Conservation (phyloP, 345 rosid species). For the Eucalyptus brandiana region DNA sequence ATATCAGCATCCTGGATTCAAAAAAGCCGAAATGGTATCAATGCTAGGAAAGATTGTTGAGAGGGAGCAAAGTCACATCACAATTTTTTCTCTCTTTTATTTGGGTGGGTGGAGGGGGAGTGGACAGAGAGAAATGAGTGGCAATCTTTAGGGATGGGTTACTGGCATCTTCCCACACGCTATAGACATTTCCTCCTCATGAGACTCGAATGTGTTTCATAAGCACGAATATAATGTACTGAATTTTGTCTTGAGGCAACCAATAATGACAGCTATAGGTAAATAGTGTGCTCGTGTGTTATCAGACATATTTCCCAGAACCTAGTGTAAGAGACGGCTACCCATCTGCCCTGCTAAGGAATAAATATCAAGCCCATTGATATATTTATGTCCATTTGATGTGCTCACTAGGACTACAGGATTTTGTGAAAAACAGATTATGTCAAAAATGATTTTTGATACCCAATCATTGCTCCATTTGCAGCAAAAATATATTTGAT, state of each 20-base stretch:
- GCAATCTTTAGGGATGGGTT: not conserved
- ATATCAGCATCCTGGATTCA: conserved; percentile 77
- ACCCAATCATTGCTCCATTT: not conserved
- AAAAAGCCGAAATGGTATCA: not conserved
- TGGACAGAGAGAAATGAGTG: not conserved
- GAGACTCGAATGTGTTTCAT: not conserved
- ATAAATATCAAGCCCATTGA: not conserved
- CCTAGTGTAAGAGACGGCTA: not conserved
- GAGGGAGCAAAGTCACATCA: not conserved
- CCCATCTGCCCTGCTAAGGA: not conserved
- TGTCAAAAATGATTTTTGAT: not conserved
- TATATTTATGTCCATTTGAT: not conserved
- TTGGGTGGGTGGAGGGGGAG: not conserved
- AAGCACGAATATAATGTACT: not conserved
- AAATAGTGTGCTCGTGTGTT: not conserved
- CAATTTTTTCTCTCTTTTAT: not conserved
- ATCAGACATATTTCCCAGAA: not conserved
- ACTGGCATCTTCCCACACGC: not conserved
- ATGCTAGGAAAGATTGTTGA: not conserved
- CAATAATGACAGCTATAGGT: not conserved
- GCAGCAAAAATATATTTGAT: not conserved
- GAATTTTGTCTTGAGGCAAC: not conserved
- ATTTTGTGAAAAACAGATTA: not conserved
- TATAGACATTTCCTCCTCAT: not conserved
- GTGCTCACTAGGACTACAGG: not conserved